These are phyloP conservation scores for Dittrichia graveolens DNA, from an alignment of 129 eudicot species.

Conservation along the genomic window DNA sequence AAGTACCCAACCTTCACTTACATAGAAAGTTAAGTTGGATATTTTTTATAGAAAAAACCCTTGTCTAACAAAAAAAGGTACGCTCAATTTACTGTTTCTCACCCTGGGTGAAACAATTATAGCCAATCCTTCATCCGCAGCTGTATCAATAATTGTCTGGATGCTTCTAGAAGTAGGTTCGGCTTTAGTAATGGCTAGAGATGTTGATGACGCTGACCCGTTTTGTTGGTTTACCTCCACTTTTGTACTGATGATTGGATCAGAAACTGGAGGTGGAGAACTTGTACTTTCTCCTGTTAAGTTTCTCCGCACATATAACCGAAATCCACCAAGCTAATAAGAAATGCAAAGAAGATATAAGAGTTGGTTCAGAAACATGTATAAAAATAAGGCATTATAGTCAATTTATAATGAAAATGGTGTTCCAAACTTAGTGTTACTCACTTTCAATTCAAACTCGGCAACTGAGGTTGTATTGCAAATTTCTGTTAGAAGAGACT, in stretches of 20 bases:
- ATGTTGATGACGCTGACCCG: slow-evolving; percentile 62
- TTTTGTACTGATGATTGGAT: slow-evolving; percentile 44
- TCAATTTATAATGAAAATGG: not conserved
- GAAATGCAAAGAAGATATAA: slow-evolving; percentile 4
- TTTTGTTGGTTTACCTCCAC: slow-evolving; percentile 48
- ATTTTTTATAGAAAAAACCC: not conserved
- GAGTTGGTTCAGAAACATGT: slow-evolving; percentile 19
- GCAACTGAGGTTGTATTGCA: slow-evolving; percentile 93
- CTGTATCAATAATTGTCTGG: slow-evolving; percentile 57
- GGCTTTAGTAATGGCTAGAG: slow-evolving; percentile 71
- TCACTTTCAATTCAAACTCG: slow-evolving; percentile 84
- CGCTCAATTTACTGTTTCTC: slow-evolving; percentile 24
- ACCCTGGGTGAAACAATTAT: slow-evolving; percentile 80
- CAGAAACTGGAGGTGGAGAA: slow-evolving; percentile 52
- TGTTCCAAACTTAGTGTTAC: slow-evolving; percentile 14
- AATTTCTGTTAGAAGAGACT: slow-evolving; percentile 58
- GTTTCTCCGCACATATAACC: slow-evolving; percentile 63
- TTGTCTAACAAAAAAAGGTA: not conserved
- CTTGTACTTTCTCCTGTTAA: slow-evolving; percentile 44
- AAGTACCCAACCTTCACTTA: slow-evolving; percentile 74
- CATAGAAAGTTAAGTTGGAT: slow-evolving; percentile 12
- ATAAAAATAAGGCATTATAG: slow-evolving; percentile 6
- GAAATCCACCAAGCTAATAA: slow-evolving; percentile 78
- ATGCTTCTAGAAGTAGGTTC: slow-evolving; percentile 41
- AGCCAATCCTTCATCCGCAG: slow-evolving; percentile 76